Percentiles rank a stretch among this genome's conserved stretches.
Evolutionary conservation across 257 asterid genomes (phyloP).

Genomic region (Cruciata laevipes): DNA sequence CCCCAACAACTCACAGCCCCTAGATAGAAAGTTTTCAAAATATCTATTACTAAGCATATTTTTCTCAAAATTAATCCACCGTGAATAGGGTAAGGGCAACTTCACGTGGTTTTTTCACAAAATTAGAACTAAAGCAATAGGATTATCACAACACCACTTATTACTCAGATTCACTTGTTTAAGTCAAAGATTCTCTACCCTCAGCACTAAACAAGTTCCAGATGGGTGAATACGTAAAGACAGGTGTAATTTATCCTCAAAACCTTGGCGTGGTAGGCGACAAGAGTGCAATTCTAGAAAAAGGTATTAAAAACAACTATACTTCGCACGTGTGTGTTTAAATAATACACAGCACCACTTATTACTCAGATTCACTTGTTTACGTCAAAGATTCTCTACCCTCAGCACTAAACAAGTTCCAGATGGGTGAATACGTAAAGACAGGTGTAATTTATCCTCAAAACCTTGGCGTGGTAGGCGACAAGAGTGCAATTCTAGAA

Average conservation of each 20-base stretch:
- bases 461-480: not conserved
- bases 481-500: not conserved
- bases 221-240: not conserved
- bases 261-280: not conserved
- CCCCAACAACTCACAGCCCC: not conserved
- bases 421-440: not conserved
- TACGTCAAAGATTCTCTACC: not conserved
- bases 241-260: not conserved
- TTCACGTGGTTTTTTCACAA: conserved; percentile 1
- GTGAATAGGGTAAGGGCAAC: not conserved
- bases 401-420: not conserved
- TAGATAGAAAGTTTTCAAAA: conserved; percentile 3
- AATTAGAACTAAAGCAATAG: not conserved
- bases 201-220: not conserved
- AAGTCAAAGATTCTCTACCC: not conserved
- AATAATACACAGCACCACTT: not conserved
- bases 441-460: not conserved
- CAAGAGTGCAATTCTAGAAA: not conserved
- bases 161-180: not conserved
- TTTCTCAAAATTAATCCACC: not conserved
- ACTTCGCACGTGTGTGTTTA: not conserved
- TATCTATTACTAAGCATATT: not conserved
- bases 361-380: not conserved
- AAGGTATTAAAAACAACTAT: not conserved
- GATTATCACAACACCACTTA: conserved; percentile 1